Evolutionary conservation across 1,139 yeast species (phyloP).

Genomic region (Lodderomyces parapsilosis): DNA sequence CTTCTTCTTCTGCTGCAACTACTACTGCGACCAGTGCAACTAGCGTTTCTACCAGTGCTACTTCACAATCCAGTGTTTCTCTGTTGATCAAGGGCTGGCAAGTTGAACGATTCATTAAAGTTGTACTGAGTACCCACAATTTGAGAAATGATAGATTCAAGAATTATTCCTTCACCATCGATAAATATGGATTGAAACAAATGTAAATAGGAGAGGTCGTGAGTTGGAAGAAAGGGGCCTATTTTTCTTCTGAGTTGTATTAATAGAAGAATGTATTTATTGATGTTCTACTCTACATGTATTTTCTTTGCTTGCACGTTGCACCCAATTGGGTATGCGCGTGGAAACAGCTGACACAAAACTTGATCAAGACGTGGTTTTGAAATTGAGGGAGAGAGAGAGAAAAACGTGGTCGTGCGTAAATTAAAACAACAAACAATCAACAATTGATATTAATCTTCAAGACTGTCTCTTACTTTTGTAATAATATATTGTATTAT

Average conservation of each 20-base stretch:
- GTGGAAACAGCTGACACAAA: not conserved
- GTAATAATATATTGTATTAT: too few relatives aligned
- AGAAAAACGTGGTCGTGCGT: constrained; percentile 4
- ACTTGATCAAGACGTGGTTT: constrained; percentile 1
- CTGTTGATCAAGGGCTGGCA: constrained; percentile 23
- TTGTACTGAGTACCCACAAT: constrained; percentile 20
- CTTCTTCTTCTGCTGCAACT: not conserved
- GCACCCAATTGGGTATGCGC: not conserved
- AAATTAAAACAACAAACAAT: not conserved
- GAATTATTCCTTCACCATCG: constrained; percentile 18
- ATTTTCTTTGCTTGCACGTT: not conserved
- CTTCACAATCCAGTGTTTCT: constrained; percentile 1
- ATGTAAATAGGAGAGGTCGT: constrained; percentile 5
- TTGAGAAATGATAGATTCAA: constrained; percentile 9
- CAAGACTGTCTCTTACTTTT: too few relatives aligned
- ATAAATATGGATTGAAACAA: constrained; percentile 14
- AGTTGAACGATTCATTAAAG: constrained; percentile 27
- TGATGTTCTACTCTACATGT: too few relatives aligned
- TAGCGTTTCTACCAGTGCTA: constrained; percentile 1
- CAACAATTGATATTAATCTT: too few relatives aligned
- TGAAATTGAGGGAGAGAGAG: too few relatives aligned
- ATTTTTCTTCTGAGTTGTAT: not conserved
- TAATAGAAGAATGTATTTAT: not conserved
- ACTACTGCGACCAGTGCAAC: too few relatives aligned
- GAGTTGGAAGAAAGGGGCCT: constrained; percentile 2